Conservation (phyloP, 2,329 filamentous ascomycete genomes). For the Rhinocladiella similis region DNA sequence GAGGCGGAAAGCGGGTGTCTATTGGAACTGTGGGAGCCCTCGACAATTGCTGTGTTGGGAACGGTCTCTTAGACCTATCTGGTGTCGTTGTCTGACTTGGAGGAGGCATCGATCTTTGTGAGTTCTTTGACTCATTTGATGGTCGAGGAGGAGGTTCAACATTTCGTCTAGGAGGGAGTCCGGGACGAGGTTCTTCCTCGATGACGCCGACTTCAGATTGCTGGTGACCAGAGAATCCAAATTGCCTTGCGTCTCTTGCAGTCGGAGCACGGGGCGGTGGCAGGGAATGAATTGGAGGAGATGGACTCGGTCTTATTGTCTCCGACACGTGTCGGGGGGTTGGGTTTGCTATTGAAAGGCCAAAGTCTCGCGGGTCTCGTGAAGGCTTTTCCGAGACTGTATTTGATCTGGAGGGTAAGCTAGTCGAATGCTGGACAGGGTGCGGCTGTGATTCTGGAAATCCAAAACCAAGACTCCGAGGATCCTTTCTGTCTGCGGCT, state of each 20-base stretch:
- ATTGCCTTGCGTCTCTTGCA: conserved; percentile 24
- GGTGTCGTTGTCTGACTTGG: background rate
- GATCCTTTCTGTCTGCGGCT: conserved; percentile 15
- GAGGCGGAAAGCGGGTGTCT: conserved; percentile 33
- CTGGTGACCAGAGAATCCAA: conserved; percentile 22
- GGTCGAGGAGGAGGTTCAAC: conserved; percentile 30
- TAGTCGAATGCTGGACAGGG: conserved; percentile 6
- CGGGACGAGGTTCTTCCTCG: conserved; percentile 45
- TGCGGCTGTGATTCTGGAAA: conserved; percentile 10
- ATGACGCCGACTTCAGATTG: conserved; percentile 4
- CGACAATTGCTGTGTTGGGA: conserved; percentile 14
- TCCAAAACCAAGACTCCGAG: conserved; percentile 18
- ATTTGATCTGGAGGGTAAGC: conserved; percentile 20
- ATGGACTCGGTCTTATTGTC: conserved; percentile 16
- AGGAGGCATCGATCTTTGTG: conserved; percentile 4
- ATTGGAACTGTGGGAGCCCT: conserved; percentile 27
- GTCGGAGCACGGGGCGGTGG: conserved; percentile 11
- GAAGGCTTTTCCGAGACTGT: conserved; percentile 22
- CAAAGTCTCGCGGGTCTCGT: conserved; percentile 35
- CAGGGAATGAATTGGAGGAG: conserved; percentile 28
- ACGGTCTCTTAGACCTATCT: conserved; percentile 21
- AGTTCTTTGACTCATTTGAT: conserved; percentile 26
- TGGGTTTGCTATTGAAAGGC: conserved; percentile 45
- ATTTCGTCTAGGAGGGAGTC: conserved; percentile 47
- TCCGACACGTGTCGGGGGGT: conserved; percentile 38